These are phyloP conservation scores for Tricharina praecox DNA, from an alignment of 495 filamentous ascomycete species.

Conservation along the genomic window DNA sequence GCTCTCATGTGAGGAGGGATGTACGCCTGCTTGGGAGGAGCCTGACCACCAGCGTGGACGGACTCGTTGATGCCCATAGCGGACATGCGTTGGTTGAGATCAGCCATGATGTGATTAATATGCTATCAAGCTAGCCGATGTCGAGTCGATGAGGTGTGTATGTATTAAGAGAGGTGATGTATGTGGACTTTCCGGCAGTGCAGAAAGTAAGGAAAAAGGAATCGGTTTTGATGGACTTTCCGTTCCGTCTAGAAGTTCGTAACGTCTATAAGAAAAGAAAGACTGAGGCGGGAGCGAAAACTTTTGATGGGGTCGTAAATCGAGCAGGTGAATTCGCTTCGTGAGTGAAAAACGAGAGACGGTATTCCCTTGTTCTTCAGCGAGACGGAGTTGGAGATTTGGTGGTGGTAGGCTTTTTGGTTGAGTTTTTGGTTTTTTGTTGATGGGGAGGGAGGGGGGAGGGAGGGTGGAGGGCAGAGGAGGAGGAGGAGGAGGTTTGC, in stretches of 20 bases:
- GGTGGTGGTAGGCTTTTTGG: too few relatives aligned
- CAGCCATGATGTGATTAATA: constrained; percentile 51
- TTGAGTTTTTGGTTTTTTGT: too few relatives aligned
- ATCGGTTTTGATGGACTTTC: background rate
- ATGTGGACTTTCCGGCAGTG: constrained; percentile 4
- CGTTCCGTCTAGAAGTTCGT: constrained; percentile 8
- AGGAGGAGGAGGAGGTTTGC: constrained; percentile 22
- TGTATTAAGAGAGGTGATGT: constrained; percentile 3
- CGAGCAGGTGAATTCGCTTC: constrained; percentile 19
- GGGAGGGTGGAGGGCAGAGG: constrained; percentile 17
- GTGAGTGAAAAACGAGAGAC: constrained; percentile 25
- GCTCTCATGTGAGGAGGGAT: constrained; percentile 87
- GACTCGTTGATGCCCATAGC: constrained; percentile 23
- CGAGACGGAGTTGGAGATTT: too few relatives aligned
- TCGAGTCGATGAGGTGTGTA: constrained; percentile 6
- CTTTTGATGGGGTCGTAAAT: constrained; percentile 15
- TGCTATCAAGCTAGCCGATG: background rate
- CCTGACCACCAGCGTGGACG: constrained; percentile 36
- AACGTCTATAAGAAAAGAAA: constrained; percentile 29
- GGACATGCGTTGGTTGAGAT: constrained; percentile 53
- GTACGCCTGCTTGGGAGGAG: constrained; percentile 54
- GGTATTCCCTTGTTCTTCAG: constrained; percentile 32
- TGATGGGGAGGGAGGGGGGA: constrained; percentile 16
- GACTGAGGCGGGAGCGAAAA: constrained; percentile 26
- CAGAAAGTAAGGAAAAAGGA: constrained; percentile 12